These are phyloP conservation scores for Setaria viridis DNA, from an alignment of 202 grass and related monocot genomes.

Conservation along the genomic window DNA sequence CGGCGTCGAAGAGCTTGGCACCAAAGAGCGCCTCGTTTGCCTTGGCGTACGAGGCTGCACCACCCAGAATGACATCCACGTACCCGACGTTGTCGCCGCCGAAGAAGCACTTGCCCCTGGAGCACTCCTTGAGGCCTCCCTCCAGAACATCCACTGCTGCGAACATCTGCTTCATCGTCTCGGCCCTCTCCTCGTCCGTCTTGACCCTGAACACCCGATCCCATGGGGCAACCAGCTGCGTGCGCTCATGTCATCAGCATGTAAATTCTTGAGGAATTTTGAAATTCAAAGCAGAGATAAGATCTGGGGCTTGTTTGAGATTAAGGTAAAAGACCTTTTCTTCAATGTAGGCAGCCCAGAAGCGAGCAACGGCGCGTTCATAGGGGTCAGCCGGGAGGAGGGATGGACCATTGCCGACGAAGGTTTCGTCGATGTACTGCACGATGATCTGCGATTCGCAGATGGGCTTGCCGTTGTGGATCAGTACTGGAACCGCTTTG, in stretches of 20 bases:
- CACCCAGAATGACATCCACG: slow-evolving; percentile 46
- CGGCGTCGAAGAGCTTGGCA: slow-evolving; percentile 29
- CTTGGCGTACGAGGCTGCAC: not conserved
- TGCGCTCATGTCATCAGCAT: not conserved
- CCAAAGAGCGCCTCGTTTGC: slow-evolving; percentile 1
- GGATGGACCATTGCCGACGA: not conserved
- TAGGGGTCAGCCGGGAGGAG: slow-evolving; percentile 52
- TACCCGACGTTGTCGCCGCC: slow-evolving; percentile 43
- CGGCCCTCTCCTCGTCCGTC: slow-evolving; percentile 30
- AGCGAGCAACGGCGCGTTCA: slow-evolving; percentile 47
- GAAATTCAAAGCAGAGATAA: not conserved
- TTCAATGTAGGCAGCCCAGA: slow-evolving; percentile 58
- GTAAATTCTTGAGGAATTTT: not conserved
- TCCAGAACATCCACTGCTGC: slow-evolving; percentile 22
- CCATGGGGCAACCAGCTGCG: slow-evolving; percentile 26
- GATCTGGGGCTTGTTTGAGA: not conserved
- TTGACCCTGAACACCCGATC: not conserved
- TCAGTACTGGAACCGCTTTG: slow-evolving; percentile 43
- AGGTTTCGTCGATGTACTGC: slow-evolving; percentile 61
- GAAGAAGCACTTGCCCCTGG: slow-evolving; percentile 53
- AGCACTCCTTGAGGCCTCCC: slow-evolving; percentile 27
- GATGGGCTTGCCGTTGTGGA: slow-evolving; percentile 42
- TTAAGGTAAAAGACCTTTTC: not conserved
- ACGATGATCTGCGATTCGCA: slow-evolving; percentile 56
- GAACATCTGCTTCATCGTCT: not conserved